These are phyloP conservation scores for Xylaria sp. DNA, from an alignment of 2,329 filamentous ascomycete genomes.

Conservation along the genomic window DNA sequence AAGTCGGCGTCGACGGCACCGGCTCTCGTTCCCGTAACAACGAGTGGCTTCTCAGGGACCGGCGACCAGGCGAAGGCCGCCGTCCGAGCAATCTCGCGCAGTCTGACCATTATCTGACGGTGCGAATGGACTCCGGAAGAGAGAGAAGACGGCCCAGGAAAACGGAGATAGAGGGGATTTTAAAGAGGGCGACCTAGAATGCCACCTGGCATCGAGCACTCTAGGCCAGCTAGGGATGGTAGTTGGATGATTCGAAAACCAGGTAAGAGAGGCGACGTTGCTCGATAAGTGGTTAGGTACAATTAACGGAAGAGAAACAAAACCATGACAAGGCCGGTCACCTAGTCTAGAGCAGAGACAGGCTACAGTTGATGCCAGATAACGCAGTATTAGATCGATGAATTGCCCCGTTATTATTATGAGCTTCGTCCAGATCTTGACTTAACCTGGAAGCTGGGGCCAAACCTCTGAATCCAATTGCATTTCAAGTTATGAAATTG, in stretches of 20 bases:
- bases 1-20: conserved; percentile 97
- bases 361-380: conserved; percentile 42
- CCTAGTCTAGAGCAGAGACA: conserved; percentile 5
- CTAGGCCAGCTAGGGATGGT: conserved; percentile 50
- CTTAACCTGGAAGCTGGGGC: neutral
- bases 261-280: conserved; percentile 31
- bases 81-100: conserved; percentile 95
- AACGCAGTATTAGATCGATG: conserved; percentile 30
- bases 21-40: conserved; percentile 93
- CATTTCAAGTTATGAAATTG: conserved; percentile 12
- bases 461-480: conserved; percentile 4
- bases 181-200: conserved; percentile 41
- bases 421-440: conserved; percentile 20
- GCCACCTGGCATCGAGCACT: conserved; percentile 51
- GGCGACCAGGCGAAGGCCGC: conserved; percentile 98
- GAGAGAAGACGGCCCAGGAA: conserved; percentile 47
- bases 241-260: conserved; percentile 30
- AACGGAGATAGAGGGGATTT: conserved; percentile 26
- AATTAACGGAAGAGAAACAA: conserved; percentile 3
- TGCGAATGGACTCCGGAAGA: conserved; percentile 26
- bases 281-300: conserved; percentile 10
- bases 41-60: conserved; percentile 78
- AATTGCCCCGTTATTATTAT: conserved; percentile 35
- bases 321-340: conserved; percentile 25
- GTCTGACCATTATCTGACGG: conserved; percentile 80